Base-by-base conservation (phyloP, 176 grass and related monocot genomes). In the Elaeis guineensis region DNA sequence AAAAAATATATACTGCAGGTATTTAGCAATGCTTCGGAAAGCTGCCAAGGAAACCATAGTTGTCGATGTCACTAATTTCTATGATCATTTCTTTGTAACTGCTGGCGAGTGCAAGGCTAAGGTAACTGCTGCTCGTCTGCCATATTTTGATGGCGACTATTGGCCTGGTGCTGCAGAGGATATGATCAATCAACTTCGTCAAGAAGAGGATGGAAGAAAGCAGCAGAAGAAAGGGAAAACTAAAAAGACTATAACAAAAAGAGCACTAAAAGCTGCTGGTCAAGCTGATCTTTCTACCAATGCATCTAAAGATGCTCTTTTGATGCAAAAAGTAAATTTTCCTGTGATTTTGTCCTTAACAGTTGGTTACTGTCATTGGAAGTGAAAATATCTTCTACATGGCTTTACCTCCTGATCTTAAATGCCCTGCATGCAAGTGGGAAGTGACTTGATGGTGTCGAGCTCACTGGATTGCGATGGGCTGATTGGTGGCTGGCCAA, bases 141-240 rank as follows among this genome's bases (percentile, higher is more conserved):
- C 61, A 20, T 63, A 63, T 63, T 63, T 63, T 16, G 61, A 63
- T 49, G 61, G 61, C 19, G 61, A 59, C 25, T 59, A 59, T 21
- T 59, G 57, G 57, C 57, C 57, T 6, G 57, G 57, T 59, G 57
- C 57, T 21, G 61, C 61, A 63, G 61, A 63, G 61, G 61, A 63
- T 63, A 63, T 63, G 61, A 63, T 63, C 61, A 63, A 63, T 49
- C 61, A 63, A 63, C 61, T 63, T 49, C 39, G 35, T 44, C 35
- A 44, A 44, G 35, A 44, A 44, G 35, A 44, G 11, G 35, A 44
- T 44, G 35, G 35, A 44, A 44, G 35, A 49, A 63, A 63, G 19
- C 61, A 63, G 49, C 61, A 63, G 49, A 63, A 63, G 30, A 63
- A 63, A 49, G 61, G 61, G n/a, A 63, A 63, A 63, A 50, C 61